Evolutionary conservation across 2,329 filamentous ascomycete genomes (phyloP).

Genomic region (Colletotrichum tamarilloi): DNA sequence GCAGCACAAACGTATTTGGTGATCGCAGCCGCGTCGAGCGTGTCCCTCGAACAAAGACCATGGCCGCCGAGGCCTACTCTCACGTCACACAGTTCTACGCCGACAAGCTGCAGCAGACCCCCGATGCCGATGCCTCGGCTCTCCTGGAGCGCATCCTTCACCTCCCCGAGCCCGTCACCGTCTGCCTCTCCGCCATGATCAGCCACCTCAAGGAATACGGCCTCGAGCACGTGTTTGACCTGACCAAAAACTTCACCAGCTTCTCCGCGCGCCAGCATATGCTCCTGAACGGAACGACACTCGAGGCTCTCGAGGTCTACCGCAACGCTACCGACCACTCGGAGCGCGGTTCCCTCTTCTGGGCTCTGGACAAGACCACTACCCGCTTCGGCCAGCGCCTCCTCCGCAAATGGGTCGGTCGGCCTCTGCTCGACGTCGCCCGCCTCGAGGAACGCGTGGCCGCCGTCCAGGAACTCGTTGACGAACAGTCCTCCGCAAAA

Average conservation of each 20-base stretch:
- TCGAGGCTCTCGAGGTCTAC: slow-evolving; percentile 95
- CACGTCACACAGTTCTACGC: slow-evolving; percentile 96
- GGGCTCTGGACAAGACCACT: slow-evolving; percentile 92
- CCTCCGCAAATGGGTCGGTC: slow-evolving; percentile 93
- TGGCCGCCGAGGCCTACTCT: slow-evolving; percentile 85
- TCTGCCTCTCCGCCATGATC: slow-evolving; percentile 97
- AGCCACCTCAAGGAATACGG: slow-evolving; percentile 91
- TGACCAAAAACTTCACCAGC: slow-evolving; percentile 97
- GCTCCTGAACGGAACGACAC: slow-evolving; percentile 93
- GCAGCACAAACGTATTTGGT: slow-evolving; percentile 90
- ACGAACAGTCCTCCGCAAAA: slow-evolving; percentile 71
- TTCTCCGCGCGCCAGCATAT: slow-evolving; percentile 96
- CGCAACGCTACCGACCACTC: slow-evolving; percentile 91
- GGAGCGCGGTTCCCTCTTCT: slow-evolving; percentile 90
- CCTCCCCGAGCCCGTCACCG: slow-evolving; percentile 85
- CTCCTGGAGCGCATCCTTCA: slow-evolving; percentile 88
- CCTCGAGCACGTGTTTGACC: slow-evolving; percentile 92
- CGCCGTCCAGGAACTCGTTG: slow-evolving; percentile 87
- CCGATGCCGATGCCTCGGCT: slow-evolving; percentile 56
- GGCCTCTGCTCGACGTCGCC: slow-evolving; percentile 82
- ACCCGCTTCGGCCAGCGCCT: slow-evolving; percentile 91
- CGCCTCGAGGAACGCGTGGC: slow-evolving; percentile 81
- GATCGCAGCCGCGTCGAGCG: slow-evolving; percentile 90
- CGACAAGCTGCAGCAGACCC: slow-evolving; percentile 75
- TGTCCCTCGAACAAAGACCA: slow-evolving; percentile 79